phyloP scores from a whole-genome alignment of 2,329 filamentous ascomycete species.

The Gnomoniopsis sp. region DNA sequence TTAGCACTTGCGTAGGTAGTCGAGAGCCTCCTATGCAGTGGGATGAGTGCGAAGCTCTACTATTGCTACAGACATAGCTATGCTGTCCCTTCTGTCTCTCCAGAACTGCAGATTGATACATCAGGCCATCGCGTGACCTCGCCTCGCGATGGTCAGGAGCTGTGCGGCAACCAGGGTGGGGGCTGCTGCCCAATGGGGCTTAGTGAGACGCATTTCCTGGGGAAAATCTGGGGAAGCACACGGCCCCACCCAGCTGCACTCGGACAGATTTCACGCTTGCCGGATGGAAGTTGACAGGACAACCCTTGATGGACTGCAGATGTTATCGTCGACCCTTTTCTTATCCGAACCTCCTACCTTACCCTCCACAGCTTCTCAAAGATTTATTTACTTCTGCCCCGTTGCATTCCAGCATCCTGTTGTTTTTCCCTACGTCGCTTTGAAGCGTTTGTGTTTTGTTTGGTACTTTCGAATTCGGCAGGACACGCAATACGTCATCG shows the following conservation, averaged over 20 bases:
- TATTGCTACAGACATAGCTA: not conserved
- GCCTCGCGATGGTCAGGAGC: conserved; percentile 6
- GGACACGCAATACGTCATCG: conserved; percentile 11
- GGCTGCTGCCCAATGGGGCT: not conserved
- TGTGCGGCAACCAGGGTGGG: not conserved
- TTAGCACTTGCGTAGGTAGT: no score
- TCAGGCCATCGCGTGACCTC: conserved; percentile 17
- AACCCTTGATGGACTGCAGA: not conserved
- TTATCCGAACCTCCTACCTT: no score
- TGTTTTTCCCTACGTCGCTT: not conserved
- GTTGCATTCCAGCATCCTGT: not conserved
- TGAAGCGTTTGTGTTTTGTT: not conserved
- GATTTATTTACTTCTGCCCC: not conserved
- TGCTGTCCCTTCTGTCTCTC: not conserved
- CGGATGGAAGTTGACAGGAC: not conserved
- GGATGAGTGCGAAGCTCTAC: not conserved
- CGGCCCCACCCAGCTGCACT: conserved; percentile 3
- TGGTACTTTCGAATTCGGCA: conserved; percentile 1
- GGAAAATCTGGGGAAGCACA: conserved; percentile 17
- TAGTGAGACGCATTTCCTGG: conserved; percentile 3
- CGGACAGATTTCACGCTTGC: not conserved
- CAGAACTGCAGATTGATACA: not conserved
- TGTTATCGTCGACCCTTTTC: no score
- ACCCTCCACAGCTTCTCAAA: not conserved
- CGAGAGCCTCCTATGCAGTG: no score